Percentiles rank a stretch among this genome's conserved stretches.
phyloP scores from a whole-genome alignment of 495 filamentous ascomycete genomes.

The Penicillium desertorum region DNA sequence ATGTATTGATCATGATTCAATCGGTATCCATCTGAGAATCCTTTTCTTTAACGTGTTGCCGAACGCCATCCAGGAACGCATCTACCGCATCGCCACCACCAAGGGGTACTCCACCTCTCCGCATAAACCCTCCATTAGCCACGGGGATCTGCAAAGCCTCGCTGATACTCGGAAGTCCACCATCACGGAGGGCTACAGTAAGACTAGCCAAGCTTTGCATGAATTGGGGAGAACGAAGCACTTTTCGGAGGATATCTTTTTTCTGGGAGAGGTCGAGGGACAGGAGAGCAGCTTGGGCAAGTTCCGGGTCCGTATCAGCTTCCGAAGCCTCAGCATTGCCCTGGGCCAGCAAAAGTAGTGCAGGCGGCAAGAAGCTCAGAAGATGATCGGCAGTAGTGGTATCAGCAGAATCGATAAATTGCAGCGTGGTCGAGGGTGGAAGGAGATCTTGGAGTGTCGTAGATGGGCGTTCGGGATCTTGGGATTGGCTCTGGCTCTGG shows the following conservation, averaged over 20 bases:
- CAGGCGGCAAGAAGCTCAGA: constrained; percentile 71
- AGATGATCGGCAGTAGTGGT: constrained; percentile 68
- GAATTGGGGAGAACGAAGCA: constrained; percentile 90
- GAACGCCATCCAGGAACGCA: constrained; percentile 85
- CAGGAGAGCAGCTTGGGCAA: constrained; percentile 66
- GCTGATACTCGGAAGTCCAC: constrained; percentile 85
- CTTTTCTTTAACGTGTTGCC: constrained; percentile 62
- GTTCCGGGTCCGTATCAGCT: constrained; percentile 63
- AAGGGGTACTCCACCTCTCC: constrained; percentile 70
- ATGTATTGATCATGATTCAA: constrained; percentile 24
- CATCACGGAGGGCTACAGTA: constrained; percentile 85
- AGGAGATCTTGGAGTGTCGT: constrained; percentile 89
- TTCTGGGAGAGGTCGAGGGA: constrained; percentile 78
- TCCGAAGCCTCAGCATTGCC: constrained; percentile 57
- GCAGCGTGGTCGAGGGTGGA: constrained; percentile 69
- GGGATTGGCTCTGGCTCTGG: constrained; percentile 45
- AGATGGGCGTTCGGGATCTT: constrained; percentile 61
- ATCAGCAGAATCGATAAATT: constrained; percentile 67
- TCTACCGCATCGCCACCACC: constrained; percentile 87
- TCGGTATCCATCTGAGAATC: constrained; percentile 51
- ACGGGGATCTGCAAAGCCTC: constrained; percentile 80
- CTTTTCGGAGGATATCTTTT: constrained; percentile 73
- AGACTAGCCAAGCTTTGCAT: constrained; percentile 79
- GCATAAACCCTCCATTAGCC: constrained; percentile 76
- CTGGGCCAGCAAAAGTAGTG: constrained; percentile 69